phyloP scores from a whole-genome alignment of 1,284 basidiomycete genomes.

The Lentinula novae-zelandiae region DNA sequence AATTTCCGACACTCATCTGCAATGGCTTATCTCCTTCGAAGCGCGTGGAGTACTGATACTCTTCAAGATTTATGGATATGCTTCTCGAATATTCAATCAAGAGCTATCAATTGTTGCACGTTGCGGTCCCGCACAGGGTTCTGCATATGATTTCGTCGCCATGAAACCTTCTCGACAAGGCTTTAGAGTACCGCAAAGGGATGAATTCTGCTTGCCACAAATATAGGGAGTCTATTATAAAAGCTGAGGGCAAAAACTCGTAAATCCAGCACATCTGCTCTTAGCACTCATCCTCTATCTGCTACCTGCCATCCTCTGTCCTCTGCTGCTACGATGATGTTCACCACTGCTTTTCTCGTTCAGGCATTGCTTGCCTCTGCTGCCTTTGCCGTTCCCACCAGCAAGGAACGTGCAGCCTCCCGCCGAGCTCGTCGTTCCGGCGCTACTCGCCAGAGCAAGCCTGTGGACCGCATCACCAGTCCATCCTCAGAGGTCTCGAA shows the following conservation, averaged over 20 bases:
- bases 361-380: conserved; percentile 3
- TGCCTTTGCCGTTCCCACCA: conserved; percentile 8
- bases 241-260: neutral
- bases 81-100: too few species aligned
- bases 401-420: neutral
- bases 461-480: neutral
- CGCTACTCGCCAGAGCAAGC: conserved; percentile 3
- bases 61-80: too few species aligned
- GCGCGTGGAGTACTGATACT: neutral
- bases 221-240: neutral
- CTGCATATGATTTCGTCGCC: neutral
- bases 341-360: conserved; percentile 1
- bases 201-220: neutral
- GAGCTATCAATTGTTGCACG: neutral
- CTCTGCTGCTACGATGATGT: conserved; percentile 2
- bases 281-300: neutral
- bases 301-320: neutral
- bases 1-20: neutral
- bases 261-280: neutral
- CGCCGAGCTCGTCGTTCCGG: conserved; percentile 10
- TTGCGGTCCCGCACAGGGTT: neutral
- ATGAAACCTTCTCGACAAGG: neutral
- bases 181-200: neutral
- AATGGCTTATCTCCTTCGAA: neutral
- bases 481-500: conserved; percentile 4